Percentiles rank a stretch among this genome's conserved stretches.
phyloP scores from a whole-genome alignment of 1,284 basidiomycete species.

The Ustilago tritici region DNA sequence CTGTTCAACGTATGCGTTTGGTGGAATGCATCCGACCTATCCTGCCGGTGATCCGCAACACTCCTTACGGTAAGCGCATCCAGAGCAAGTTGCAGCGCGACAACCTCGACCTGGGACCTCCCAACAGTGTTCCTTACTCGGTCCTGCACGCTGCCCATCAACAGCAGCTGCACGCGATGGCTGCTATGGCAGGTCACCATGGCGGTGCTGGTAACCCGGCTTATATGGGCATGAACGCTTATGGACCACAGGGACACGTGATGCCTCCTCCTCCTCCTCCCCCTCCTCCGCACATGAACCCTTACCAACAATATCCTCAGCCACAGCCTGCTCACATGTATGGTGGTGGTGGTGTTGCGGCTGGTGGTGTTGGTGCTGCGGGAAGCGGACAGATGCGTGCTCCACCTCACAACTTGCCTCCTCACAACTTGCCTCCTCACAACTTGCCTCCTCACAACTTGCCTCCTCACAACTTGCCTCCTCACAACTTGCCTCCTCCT shows the following conservation, averaged over 20 bases:
- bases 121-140: constrained; percentile 57
- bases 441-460: background rate
- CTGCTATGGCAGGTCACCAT: constrained; percentile 36
- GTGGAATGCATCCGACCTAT: constrained; percentile 69
- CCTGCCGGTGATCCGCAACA: constrained; percentile 68
- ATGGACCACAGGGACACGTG: constrained; percentile 21
- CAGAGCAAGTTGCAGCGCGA: constrained; percentile 69
- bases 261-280: constrained; percentile 2
- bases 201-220: constrained; percentile 11
- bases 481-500: constrained; percentile 29
- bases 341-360: constrained; percentile 10
- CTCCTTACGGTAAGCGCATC: constrained; percentile 69
- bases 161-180: constrained; percentile 58
- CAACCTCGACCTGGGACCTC: constrained; percentile 56
- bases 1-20: constrained; percentile 64
- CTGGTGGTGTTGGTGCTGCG: background rate
- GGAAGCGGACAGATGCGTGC: constrained; percentile 16
- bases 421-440: too few relatives aligned
- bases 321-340: constrained; percentile 25
- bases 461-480: background rate
- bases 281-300: constrained; percentile 7
- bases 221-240: constrained; percentile 32
- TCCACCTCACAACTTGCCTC: background rate
- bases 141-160: constrained; percentile 58
- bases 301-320: constrained; percentile 15